Evolutionary conservation across 441 rosid species (phyloP).

Genomic region (Kokia cookei): DNA sequence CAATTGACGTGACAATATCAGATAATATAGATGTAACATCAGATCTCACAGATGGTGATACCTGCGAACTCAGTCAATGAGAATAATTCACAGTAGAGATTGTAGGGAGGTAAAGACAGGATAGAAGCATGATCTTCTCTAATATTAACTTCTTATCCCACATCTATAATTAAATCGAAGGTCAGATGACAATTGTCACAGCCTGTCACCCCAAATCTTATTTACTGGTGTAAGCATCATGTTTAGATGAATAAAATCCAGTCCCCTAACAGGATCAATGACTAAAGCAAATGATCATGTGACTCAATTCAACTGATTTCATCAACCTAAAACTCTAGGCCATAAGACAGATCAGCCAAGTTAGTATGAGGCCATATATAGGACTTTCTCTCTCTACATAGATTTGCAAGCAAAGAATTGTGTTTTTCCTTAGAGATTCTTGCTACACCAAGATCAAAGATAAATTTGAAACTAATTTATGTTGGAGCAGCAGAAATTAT

Average conservation of each 20-base stretch:
- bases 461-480: background rate
- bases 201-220: background rate
- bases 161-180: background rate
- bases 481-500: background rate
- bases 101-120: background rate
- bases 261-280: background rate
- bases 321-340: background rate
- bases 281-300: conserved; percentile 1
- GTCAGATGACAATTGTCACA: background rate
- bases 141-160: background rate
- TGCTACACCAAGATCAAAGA: background rate
- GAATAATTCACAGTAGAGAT: background rate
- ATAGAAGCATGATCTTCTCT: background rate
- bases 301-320: background rate
- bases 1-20: background rate
- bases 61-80: background rate
- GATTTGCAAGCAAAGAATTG: background rate
- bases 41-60: background rate
- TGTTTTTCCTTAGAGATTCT: background rate
- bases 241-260: background rate
- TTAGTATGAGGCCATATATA: background rate
- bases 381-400: background rate
- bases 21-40: conserved; percentile 1
- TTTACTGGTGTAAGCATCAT: background rate
- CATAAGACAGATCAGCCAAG: background rate